Evolutionary conservation across 2,329 filamentous ascomycete species (phyloP).

Genomic region (Bretziella fagacearum): DNA sequence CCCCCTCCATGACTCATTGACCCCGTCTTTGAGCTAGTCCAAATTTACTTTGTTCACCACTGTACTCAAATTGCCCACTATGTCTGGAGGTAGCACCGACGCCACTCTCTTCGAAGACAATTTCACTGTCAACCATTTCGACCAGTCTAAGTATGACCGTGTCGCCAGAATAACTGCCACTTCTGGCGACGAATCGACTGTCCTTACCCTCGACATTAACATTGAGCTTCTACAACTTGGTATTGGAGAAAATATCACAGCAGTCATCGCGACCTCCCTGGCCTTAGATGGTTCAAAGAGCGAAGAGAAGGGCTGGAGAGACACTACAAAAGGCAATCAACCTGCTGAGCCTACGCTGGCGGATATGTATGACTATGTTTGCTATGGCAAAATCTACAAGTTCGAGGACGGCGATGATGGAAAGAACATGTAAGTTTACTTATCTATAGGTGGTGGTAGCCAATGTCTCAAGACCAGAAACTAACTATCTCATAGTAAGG

Average conservation of each 20-base stretch:
- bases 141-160: constrained; percentile 85
- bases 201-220: constrained; percentile 83
- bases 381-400: constrained; percentile 74
- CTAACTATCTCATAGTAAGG: constrained; percentile 44
- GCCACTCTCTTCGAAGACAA: constrained; percentile 85
- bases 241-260: constrained; percentile 57
- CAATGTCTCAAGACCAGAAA: neutral
- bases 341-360: constrained; percentile 44
- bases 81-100: constrained; percentile 51
- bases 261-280: constrained; percentile 72
- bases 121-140: constrained; percentile 65
- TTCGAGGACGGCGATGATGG: constrained; percentile 67
- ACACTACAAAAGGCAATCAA: constrained; percentile 38
- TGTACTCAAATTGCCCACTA: constrained; percentile 17
- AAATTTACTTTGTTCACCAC: neutral
- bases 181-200: constrained; percentile 55
- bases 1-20: too few species aligned
- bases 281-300: constrained; percentile 72
- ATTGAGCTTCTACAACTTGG: constrained; percentile 45
- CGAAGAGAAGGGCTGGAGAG: constrained; percentile 65
- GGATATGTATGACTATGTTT: constrained; percentile 76
- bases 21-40: neutral
- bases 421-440: constrained; percentile 61
- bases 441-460: neutral
- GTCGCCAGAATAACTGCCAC: constrained; percentile 71